Percentiles rank a stretch among this genome's conserved stretches.
phyloP scores from a whole-genome alignment of 306 rosid genomes.

The Trifolium dubium region DNA sequence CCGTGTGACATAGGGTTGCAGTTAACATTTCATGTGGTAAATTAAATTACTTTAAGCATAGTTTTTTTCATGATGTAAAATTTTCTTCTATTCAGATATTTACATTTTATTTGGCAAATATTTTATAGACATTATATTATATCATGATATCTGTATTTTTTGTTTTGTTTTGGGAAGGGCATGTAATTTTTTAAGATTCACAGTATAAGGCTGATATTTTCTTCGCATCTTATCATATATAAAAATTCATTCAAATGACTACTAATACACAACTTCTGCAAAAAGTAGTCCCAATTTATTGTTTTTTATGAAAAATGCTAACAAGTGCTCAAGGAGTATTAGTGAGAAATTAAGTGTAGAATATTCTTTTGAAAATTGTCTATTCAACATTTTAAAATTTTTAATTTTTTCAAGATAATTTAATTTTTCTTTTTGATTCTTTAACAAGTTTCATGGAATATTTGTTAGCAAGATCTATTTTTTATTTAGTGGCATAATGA shows the following conservation, averaged over 20 bases:
- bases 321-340: too few species aligned
- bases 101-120: neutral
- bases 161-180: slow-evolving; percentile 2
- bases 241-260: neutral
- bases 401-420: too few species aligned
- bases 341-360: too few species aligned
- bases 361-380: too few species aligned
- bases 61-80: neutral
- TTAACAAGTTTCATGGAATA: too few species aligned
- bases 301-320: too few species aligned
- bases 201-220: neutral
- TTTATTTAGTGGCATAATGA: too few species aligned
- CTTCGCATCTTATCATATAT: neutral
- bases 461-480: too few species aligned
- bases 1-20: slow-evolving; percentile 62
- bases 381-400: too few species aligned
- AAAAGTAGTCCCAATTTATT: too few species aligned
- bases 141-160: too few species aligned
- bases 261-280: neutral
- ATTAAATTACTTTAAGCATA: neutral
- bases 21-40: slow-evolving; percentile 4
- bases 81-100: neutral
- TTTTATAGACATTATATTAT: neutral
- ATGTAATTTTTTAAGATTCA: neutral
- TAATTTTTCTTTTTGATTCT: too few species aligned